Percentiles rank a stretch among this genome's conserved stretches.
Evolutionary conservation across 2,329 filamentous ascomycete species (phyloP).

Genomic region (Trichoderma atrobrunneum): DNA sequence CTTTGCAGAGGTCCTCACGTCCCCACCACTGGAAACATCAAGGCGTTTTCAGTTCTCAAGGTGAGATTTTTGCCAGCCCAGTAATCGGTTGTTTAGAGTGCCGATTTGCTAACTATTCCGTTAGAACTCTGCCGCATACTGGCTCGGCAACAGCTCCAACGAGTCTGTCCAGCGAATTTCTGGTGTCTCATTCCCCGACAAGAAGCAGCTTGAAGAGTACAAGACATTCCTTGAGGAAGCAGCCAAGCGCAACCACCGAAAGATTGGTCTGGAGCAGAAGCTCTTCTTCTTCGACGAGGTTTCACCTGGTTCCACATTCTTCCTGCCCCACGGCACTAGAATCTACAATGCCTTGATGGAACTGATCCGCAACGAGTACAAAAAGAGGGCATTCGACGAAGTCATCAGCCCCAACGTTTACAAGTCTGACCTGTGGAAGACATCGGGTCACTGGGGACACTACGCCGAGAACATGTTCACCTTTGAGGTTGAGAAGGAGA

Average conservation of each 20-base stretch:
- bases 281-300: conserved; percentile 95
- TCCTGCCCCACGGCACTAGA: conserved; percentile 85
- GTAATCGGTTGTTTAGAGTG: not conserved
- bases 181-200: conserved; percentile 91
- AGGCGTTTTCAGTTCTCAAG: conserved; percentile 92
- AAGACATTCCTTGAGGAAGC: conserved; percentile 95
- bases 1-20: conserved; percentile 94
- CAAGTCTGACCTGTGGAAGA: conserved; percentile 90
- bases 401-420: conserved; percentile 95
- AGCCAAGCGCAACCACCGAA: conserved; percentile 93
- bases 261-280: conserved; percentile 92
- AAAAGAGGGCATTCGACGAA: conserved; percentile 89
- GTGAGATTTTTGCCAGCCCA: conserved; percentile 25
- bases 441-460: conserved; percentile 83
- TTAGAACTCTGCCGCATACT: conserved; percentile 72
- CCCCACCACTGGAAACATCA: conserved; percentile 85
- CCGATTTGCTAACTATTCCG: conserved; percentile 37
- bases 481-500: conserved; percentile 73
- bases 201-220: conserved; percentile 90
- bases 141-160: conserved; percentile 88
- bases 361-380: conserved; percentile 84
- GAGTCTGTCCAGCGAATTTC: conserved; percentile 96
- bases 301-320: conserved; percentile 92
- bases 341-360: conserved; percentile 88
- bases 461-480: conserved; percentile 87